Evolutionary conservation across 2,329 filamentous ascomycete species (phyloP), one percentile per base, ranked within the genome.

Genomic region (Dryadomyces quercivorus): DNA sequence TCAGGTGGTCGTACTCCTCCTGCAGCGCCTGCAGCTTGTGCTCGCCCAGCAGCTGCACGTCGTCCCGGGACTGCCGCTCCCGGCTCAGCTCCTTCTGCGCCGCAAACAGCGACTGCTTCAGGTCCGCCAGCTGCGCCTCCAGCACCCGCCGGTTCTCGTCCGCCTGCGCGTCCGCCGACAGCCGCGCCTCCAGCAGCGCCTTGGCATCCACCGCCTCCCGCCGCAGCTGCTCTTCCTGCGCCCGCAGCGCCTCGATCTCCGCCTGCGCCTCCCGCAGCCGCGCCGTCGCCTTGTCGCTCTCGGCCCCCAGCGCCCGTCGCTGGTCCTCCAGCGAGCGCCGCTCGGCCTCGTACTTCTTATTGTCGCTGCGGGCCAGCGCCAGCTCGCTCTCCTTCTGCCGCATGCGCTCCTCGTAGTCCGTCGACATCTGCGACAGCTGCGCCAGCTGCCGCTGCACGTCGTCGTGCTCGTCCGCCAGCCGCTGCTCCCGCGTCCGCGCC

Each of bases 371-470:
- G 38, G 97, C 76, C 48, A 97, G 77, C 0, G 85, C 79, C 20
- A 98, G 74, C 65, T 98, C 94, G 66, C 91, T 95, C 65, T 98
- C 93, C 67, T 97, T 98, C 56, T 87, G 85, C 22, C 90, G 81
- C 22, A 98, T 86, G 46, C 97, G 79, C 62, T 97, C 92, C 68
- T 98, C 93, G 60, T 95, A 97, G 64, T 91, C 89, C 0, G 90
- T 94, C 0, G 92, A 95, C 0, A 92, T 96, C 50, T 88, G 84
- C 0, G 93, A 93, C 18, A 98, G 74, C 60, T 95, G 84, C 0
- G 86, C 80, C 53, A 98, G 82, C 63, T 96, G 90, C 62, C 90
- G 81, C 53, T 94, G 85, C 49, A 95, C 81, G 47, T 86, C 82
- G 13, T 82, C 80, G 61, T 95, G 94, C 64, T 98, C 92, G 5